A percentile compares a stretch with the other conserved stretches of the same genome.
Conservation (phyloP, 768 basidiomycete species). For the Tremella yokohamensis region DNA sequence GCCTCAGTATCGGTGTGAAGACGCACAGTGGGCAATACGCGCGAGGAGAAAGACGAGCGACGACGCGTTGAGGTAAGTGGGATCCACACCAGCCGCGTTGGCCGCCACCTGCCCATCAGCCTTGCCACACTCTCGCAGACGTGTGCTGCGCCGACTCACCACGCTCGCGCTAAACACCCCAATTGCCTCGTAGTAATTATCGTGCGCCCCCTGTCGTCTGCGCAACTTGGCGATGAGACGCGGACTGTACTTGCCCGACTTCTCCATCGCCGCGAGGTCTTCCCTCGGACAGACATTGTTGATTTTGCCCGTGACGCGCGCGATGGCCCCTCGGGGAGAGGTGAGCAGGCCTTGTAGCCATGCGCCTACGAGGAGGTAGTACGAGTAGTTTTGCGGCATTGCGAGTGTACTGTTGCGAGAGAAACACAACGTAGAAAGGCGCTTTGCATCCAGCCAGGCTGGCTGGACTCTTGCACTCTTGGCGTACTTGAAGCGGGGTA, state of each 20-base stretch:
- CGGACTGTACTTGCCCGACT: slow-evolving; percentile 29
- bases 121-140: background rate
- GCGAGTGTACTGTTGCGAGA: too few relatives aligned
- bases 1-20: background rate
- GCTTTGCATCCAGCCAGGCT: too few relatives aligned
- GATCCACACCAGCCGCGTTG: slow-evolving; percentile 15
- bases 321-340: slow-evolving; percentile 24
- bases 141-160: slow-evolving; percentile 16
- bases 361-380: slow-evolving; percentile 30
- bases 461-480: too few relatives aligned
- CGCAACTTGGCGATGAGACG: slow-evolving; percentile 28
- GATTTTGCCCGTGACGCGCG: slow-evolving; percentile 16
- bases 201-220: slow-evolving; percentile 36
- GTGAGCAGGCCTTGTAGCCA: slow-evolving; percentile 30
- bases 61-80: slow-evolving; percentile 26
- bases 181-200: slow-evolving; percentile 37
- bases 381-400: slow-evolving; percentile 28
- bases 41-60: slow-evolving; percentile 28
- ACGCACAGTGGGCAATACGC: slow-evolving; percentile 1
- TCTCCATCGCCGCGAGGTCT: slow-evolving; percentile 26
- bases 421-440: too few relatives aligned
- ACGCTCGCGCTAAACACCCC: slow-evolving; percentile 27
- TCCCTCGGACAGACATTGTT: slow-evolving; percentile 36
- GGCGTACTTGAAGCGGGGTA: too few relatives aligned
- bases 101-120: background rate